These are phyloP conservation scores for Aspergillus wentii DNA, from an alignment of 495 filamentous ascomycete species.

Conservation along the genomic window DNA sequence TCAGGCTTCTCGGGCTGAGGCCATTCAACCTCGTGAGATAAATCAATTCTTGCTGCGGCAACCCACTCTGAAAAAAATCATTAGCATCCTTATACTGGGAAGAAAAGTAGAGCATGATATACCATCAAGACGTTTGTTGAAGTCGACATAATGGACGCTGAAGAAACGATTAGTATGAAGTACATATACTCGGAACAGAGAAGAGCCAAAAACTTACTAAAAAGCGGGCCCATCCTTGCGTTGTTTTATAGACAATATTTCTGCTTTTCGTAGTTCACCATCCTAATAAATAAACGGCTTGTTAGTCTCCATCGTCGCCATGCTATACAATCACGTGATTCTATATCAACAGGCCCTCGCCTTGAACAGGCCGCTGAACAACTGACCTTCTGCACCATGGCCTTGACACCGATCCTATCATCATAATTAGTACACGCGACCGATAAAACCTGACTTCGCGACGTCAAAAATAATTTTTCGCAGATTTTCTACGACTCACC, in stretches of 20 bases:
- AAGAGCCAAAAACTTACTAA: slow-evolving; percentile 51
- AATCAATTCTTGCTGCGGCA: slow-evolving; percentile 71
- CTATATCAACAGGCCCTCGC: slow-evolving; percentile 15
- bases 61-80: slow-evolving; percentile 80
- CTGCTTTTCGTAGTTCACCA: slow-evolving; percentile 81
- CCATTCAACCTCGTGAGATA: slow-evolving; percentile 73
- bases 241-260: slow-evolving; percentile 84
- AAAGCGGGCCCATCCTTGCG: slow-evolving; percentile 79
- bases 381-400: slow-evolving; percentile 64
- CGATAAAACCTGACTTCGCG: slow-evolving; percentile 39
- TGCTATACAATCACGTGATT: slow-evolving; percentile 33
- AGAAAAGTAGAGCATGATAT: too few relatives aligned
- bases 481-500: slow-evolving; percentile 41
- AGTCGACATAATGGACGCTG: slow-evolving; percentile 94
- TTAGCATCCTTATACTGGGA: too few relatives aligned
- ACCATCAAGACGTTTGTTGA: slow-evolving; percentile 96
- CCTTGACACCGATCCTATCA: slow-evolving; percentile 67
- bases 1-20: slow-evolving; percentile 65
- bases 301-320: slow-evolving; percentile 11
- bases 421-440: slow-evolving; percentile 39
- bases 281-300: too few relatives aligned
- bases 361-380: slow-evolving; percentile 7
- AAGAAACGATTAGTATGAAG: slow-evolving; percentile 15
- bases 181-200: too few relatives aligned
- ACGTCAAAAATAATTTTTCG: slow-evolving; percentile 4